Evolutionary conservation across 2,329 filamentous ascomycete genomes (phyloP), one percentile per base, ranked within the genome.

Genomic region (Neopestalotiopsis sp.): DNA sequence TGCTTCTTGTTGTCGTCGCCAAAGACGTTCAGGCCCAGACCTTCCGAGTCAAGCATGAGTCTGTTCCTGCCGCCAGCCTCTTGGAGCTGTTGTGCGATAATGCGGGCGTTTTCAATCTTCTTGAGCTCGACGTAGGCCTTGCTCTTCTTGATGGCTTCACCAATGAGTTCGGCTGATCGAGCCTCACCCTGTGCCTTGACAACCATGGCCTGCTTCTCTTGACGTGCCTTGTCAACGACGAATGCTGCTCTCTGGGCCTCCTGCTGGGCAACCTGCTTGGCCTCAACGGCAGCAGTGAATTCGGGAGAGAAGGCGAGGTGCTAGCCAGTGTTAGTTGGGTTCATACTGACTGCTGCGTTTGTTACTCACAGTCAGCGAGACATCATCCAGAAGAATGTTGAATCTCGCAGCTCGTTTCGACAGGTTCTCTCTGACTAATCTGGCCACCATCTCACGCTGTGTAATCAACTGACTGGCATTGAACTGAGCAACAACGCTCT

Each of bases 91-190:
- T 87, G 82, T n/a, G 96, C 96, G 82, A 99, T 97, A 68, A 90
- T 88, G 74, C 94, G 89, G 6, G 96, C 96, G 78, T 98, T 99
- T 86, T 99, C 96, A 77, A 99, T 97, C 88, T 97, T 96, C 84
- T 97, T 94, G 79, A 99, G 89, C 83, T 98, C 96, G 72, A 99
- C 90, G 81, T 99, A 99, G 73, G 94, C 92, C 84, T 95, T 92
- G 86, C 89, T 97, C 92, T 98, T 99, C 93, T 98, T 99, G 90
- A 99, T 97, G 71, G 96, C 96, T 66, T 99, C 96, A 83, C 96
- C 96, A 78, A 99, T 98, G 72, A 99, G 91, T 84, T 99, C 95
- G 61, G 96, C 96, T 52, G 96, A 98, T 74, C 96, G 93, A 64
- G 96, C 96, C 85, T 99, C 96, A 94, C 96, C 96, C 90, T 98